Evolutionary conservation across 352 stramenopile genomes (phyloP).

Genomic region (Globisporangium mamillatum): DNA sequence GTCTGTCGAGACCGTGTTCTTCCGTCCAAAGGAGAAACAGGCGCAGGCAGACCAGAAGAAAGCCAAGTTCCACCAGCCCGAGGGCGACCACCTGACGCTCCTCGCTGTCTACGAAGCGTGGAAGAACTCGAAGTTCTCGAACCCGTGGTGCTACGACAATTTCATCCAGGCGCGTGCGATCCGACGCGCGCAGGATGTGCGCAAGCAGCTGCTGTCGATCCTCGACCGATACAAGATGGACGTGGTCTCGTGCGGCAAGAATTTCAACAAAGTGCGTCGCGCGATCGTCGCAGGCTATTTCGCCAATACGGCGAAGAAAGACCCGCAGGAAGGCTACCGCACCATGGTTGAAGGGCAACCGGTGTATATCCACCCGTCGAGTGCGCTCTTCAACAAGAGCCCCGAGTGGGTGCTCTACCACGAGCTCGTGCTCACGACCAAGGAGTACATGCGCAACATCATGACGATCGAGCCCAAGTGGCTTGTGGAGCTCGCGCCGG

Average conservation of each 20-base stretch:
- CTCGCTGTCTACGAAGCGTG: constrained; percentile 98
- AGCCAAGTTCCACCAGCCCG: constrained; percentile 98
- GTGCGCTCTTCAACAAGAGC: constrained; percentile 98
- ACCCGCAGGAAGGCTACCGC: constrained; percentile 98
- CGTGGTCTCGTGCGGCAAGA: constrained; percentile 95
- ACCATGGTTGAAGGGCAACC: constrained; percentile 98
- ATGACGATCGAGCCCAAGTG: constrained; percentile 99
- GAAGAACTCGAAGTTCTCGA: constrained; percentile 97
- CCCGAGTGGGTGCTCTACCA: constrained; percentile 99
- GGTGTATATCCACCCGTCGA: constrained; percentile 99
- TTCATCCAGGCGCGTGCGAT: constrained; percentile 98
- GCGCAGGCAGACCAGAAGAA: constrained; percentile 99
- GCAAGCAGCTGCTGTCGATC: constrained; percentile 99
- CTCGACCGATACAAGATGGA: constrained; percentile 99
- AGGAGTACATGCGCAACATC: constrained; percentile 99
- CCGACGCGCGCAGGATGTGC: constrained; percentile 96
- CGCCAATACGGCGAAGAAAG: constrained; percentile 98
- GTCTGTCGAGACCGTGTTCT: constrained; percentile 98
- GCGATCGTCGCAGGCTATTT: constrained; percentile 99
- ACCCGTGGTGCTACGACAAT: constrained; percentile 99
- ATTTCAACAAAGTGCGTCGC: constrained; percentile 97
- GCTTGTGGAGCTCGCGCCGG: constrained; percentile 96
- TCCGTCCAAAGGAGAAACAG: constrained; percentile 98
- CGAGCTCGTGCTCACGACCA: constrained; percentile 94
- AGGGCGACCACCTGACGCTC: constrained; percentile 98